phyloP scores from a whole-genome alignment of 177 flowering plant genomes.

The Vitis hybrid region DNA sequence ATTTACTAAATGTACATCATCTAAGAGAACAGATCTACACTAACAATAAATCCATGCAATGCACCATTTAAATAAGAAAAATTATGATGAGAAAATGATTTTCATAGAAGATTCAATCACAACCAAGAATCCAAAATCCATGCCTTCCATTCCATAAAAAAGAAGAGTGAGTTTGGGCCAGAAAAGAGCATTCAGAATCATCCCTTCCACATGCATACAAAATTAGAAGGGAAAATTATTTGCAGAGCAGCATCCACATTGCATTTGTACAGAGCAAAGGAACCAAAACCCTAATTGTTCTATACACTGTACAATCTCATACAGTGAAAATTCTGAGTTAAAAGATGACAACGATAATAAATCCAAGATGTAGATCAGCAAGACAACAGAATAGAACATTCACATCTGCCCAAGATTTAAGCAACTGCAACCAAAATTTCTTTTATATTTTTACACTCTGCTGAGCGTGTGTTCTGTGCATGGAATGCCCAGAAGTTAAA shows the following conservation, averaged over 20 bases:
- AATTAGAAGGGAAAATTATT: too few species aligned
- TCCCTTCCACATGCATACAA: too few species aligned
- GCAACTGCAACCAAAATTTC: slow-evolving; percentile 28
- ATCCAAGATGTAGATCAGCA: slow-evolving; percentile 11
- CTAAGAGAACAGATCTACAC: too few species aligned
- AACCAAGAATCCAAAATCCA: too few species aligned
- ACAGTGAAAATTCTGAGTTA: not conserved
- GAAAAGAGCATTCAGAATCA: too few species aligned
- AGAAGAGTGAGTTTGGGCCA: too few species aligned
- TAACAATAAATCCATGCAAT: too few species aligned
- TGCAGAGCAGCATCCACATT: not conserved
- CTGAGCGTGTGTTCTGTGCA: slow-evolving; percentile 5
- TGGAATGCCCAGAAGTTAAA: not conserved
- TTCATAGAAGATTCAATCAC: too few species aligned
- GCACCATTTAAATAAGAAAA: too few species aligned
- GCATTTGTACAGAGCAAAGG: slow-evolving; percentile 2
- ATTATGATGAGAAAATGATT: too few species aligned
- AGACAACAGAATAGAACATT: slow-evolving; percentile 24
- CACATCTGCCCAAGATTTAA: slow-evolving; percentile 8
- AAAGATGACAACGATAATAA: not conserved
- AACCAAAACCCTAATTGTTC: slow-evolving; percentile 2
- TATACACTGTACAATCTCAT: slow-evolving; percentile 21
- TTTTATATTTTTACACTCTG: slow-evolving; percentile 17
- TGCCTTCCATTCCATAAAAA: too few species aligned
- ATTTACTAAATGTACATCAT: too few species aligned